phyloP scores from a whole-genome alignment of 1,284 basidiomycete species.

The Termitomyces sp. region DNA sequence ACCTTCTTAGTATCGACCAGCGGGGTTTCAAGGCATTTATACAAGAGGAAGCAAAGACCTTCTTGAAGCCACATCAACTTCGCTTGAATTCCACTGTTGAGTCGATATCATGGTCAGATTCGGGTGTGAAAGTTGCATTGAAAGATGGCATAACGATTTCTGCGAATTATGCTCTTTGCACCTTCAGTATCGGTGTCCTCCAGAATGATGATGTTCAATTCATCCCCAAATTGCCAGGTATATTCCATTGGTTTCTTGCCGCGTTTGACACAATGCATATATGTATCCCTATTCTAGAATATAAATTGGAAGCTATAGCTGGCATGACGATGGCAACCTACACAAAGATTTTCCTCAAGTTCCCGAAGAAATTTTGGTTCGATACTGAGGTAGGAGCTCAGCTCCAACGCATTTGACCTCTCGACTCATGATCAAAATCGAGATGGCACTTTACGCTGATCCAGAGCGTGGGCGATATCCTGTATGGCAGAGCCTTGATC shows the following conservation, averaged over 20 bases:
- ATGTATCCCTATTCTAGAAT: conserved; percentile 26
- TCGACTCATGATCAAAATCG: background rate
- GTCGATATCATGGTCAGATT: conserved; percentile 41
- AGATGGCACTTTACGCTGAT: conserved; percentile 66
- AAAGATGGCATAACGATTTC: conserved; percentile 38
- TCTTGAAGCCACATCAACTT: conserved; percentile 42
- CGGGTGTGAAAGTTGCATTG: conserved; percentile 43
- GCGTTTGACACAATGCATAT: too few relatives aligned
- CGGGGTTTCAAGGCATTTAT: conserved; percentile 57
- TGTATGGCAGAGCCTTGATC: conserved; percentile 68
- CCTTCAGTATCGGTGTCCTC: conserved; percentile 60
- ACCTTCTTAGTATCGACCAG: conserved; percentile 54
- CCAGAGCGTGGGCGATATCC: conserved; percentile 59
- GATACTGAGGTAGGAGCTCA: conserved; percentile 47
- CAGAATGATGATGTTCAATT: conserved; percentile 59
- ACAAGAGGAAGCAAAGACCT: conserved; percentile 50
- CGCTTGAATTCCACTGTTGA: conserved; percentile 51
- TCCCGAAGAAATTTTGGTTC: conserved; percentile 66
- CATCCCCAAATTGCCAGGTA: conserved; percentile 47
- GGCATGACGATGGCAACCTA: conserved; percentile 66
- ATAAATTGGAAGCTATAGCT: conserved; percentile 63
- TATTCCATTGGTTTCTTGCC: background rate
- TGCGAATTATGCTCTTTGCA: conserved; percentile 55
- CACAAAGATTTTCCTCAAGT: conserved; percentile 69
- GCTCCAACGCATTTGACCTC: background rate